Evolutionary conservation across 768 basidiomycete genomes (phyloP).

Genomic region (Omphalotus guepiniiformis): DNA sequence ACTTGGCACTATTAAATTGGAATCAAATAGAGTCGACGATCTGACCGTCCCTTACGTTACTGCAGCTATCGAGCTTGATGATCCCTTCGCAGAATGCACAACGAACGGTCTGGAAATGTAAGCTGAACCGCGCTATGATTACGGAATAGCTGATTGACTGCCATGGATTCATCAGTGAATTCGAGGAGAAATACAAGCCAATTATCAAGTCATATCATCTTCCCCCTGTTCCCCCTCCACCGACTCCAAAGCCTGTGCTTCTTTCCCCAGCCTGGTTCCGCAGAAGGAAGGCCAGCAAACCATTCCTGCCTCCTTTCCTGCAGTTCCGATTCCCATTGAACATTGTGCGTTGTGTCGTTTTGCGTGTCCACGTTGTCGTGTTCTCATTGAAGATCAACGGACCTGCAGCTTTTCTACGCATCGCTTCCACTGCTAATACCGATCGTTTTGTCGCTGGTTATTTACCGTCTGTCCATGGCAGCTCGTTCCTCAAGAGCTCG

Average conservation of each 20-base stretch:
- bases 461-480: conserved; percentile 55
- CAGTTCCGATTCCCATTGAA: conserved; percentile 67
- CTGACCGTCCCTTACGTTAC: conserved; percentile 80
- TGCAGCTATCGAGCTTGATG: conserved; percentile 62
- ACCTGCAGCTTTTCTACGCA: conserved; percentile 45
- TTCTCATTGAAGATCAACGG: conserved; percentile 2
- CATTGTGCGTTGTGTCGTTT: conserved; percentile 43
- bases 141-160: neutral
- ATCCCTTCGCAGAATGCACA: conserved; percentile 57
- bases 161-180: conserved; percentile 33
- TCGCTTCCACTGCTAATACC: conserved; percentile 67
- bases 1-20: neutral
- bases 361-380: neutral
- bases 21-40: conserved; percentile 56
- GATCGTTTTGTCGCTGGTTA: conserved; percentile 44
- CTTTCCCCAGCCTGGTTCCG: conserved; percentile 45
- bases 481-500: conserved; percentile 59
- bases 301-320: conserved; percentile 54
- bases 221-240: conserved; percentile 39
- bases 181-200: conserved; percentile 51
- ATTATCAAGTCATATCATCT: conserved; percentile 51
- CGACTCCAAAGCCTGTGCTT: conserved; percentile 31
- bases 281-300: conserved; percentile 31
- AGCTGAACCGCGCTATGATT: conserved; percentile 15
- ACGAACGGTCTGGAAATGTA: conserved; percentile 63